Percentiles rank a stretch among this genome's conserved stretches.
phyloP scores from a whole-genome alignment of 768 basidiomycete species.

The Neoboletus subvelutipes region DNA sequence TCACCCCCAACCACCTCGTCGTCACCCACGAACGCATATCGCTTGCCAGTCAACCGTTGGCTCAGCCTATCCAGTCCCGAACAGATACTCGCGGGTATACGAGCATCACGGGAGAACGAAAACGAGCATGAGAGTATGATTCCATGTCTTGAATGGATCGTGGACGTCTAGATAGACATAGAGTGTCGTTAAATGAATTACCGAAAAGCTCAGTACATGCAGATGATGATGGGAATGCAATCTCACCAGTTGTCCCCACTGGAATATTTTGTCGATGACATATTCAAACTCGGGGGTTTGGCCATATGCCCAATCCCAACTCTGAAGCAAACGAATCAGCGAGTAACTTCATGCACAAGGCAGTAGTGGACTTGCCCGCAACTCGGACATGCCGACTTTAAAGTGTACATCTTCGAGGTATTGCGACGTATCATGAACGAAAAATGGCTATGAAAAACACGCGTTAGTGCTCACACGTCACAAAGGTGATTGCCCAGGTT shows the following conservation, averaged over 20 bases:
- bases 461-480: not conserved
- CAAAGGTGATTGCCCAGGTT: not conserved
- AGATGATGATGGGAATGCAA: constrained; percentile 8
- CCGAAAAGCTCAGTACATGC: not conserved
- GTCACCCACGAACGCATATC: constrained; percentile 43
- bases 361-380: constrained; percentile 49
- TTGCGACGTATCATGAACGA: constrained; percentile 47
- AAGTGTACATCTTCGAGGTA: constrained; percentile 57
- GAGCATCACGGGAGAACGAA: not conserved
- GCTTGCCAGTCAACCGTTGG: constrained; percentile 34
- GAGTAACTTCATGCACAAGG: not conserved
- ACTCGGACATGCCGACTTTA: constrained; percentile 64
- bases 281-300: constrained; percentile 94
- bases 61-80: constrained; percentile 22
- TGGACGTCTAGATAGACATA: not conserved
- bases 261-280: constrained; percentile 41
- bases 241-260: constrained; percentile 51
- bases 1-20: constrained; percentile 6
- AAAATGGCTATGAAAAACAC: constrained; percentile 34
- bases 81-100: not conserved
- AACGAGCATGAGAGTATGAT: constrained; percentile 15
- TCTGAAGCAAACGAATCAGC: constrained; percentile 43
- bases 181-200: not conserved
- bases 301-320: constrained; percentile 92
- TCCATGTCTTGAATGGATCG: not conserved